These are phyloP conservation scores for Trichoderma hamatum DNA, from an alignment of 2,329 filamentous ascomycete species.

Conservation along the genomic window DNA sequence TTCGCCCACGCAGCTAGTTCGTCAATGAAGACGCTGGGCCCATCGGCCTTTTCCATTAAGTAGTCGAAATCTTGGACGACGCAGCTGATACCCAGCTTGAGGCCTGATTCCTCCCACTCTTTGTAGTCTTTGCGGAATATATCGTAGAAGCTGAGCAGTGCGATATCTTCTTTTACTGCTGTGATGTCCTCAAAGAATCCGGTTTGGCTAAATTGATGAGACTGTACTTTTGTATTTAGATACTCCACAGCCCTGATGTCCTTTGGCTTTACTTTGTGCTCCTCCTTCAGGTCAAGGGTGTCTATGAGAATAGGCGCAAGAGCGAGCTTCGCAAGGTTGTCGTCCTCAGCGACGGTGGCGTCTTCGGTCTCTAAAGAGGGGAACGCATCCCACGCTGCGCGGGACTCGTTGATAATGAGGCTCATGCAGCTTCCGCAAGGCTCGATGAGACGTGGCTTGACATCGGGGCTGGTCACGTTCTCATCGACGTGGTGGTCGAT, in stretches of 20 bases:
- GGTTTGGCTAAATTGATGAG: constrained; percentile 52
- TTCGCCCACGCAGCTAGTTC: constrained; percentile 56
- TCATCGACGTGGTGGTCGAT: constrained; percentile 84
- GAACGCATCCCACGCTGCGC: constrained; percentile 60
- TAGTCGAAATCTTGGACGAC: constrained; percentile 66
- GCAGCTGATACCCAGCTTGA: constrained; percentile 68
- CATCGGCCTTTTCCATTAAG: constrained; percentile 57
- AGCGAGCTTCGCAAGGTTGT: constrained; percentile 66
- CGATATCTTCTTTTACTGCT: constrained; percentile 69
- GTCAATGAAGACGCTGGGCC: constrained; percentile 49
- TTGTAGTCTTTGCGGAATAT: constrained; percentile 85
- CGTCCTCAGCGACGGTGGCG: constrained; percentile 47
- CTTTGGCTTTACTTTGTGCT: constrained; percentile 65
- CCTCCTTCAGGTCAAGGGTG: constrained; percentile 65
- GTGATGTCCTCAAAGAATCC: constrained; percentile 63
- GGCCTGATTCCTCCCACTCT: constrained; percentile 64
- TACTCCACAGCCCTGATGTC: constrained; percentile 63
- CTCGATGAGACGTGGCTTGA: constrained; percentile 62
- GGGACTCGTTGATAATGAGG: constrained; percentile 64
- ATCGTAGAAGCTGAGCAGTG: constrained; percentile 62
- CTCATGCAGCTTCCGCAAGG: constrained; percentile 74
- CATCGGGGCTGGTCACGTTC: constrained; percentile 49
- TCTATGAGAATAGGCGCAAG: constrained; percentile 75
- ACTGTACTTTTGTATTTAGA: constrained; percentile 55
- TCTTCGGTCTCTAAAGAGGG: constrained; percentile 34